Base-by-base conservation (phyloP, 805 yeast genomes). In the Torulaspora franciscae region DNA sequence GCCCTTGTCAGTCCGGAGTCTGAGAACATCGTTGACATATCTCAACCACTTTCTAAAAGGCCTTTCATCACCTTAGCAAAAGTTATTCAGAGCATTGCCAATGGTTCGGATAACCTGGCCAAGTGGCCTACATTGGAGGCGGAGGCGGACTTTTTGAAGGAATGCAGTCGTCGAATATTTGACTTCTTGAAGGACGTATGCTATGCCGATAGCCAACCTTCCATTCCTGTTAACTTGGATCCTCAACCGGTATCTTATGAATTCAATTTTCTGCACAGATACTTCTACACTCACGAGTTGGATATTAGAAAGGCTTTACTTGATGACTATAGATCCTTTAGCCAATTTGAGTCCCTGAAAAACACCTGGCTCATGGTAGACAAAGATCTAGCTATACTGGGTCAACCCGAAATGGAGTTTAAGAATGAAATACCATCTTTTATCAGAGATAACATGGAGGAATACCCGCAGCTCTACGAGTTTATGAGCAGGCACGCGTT, bases 1-100 rank as follows among this genome's bases (percentile, higher is more conserved):
- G 95, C 95, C 0, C 81, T 90, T 54, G 90, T 90, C 10, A 80
- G 88, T 27, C 97, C 97, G 0, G 95, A 86, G 46, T 48, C 70
- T 13, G 72, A 73, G 47, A 62, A 59, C 37, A 61, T 71, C 32
- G 61, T 68, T 17, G 68, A 64, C 14, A 54, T 73, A 59, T 56
- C 76, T 3, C 67, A 68, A 43, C 56, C 66, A 6, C 61, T 60
- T 11, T 71, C 72, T 3, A 72, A 88, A 49, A 74, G 95, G 51
- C 77, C 87, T 0, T 73, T 86, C 40, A 79, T 90, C 48, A 80
- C 85, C 44, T 63, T 90, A 27, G 96, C 95, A 2, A 86, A 88
- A 56, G 81, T 85, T 14, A 67, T 91, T 15, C 98, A 91, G 65
- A 79, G 83, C 52, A 77, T 90, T 68, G 96, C 95, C 1, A 91